A percentile compares a stretch with the other conserved stretches of the same genome.
Conservation (phyloP, 805 yeast species). For the Candida mattraensis region DNA sequence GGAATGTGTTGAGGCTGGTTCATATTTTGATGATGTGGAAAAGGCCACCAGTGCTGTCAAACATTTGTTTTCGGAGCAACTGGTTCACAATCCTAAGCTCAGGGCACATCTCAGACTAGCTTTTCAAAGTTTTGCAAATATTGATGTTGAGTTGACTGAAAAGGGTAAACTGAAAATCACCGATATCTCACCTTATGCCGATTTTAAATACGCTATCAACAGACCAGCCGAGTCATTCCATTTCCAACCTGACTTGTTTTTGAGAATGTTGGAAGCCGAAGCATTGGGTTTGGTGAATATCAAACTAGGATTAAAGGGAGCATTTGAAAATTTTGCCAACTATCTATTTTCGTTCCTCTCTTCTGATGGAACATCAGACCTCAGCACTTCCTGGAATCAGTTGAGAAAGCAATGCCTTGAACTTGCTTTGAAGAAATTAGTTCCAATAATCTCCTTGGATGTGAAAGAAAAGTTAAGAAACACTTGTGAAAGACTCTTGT, state of each 20-base stretch:
- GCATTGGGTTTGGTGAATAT: constrained; percentile 68
- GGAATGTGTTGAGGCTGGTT: constrained; percentile 32
- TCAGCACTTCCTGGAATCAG: constrained; percentile 78
- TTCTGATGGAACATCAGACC: constrained; percentile 76
- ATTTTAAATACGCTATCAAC: constrained; percentile 87
- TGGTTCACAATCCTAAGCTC: constrained; percentile 76
- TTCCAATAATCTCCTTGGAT: constrained; percentile 66
- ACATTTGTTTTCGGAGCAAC: constrained; percentile 74
- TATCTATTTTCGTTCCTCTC: constrained; percentile 56
- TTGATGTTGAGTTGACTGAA: constrained; percentile 78
- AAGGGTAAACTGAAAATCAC: constrained; percentile 80
- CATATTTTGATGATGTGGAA: constrained; percentile 54
- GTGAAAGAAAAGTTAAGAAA: constrained; percentile 81
- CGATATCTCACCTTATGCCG: constrained; percentile 77
- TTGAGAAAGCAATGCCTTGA: constrained; percentile 68
- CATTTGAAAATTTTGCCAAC: constrained; percentile 42
- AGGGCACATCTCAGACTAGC: constrained; percentile 68
- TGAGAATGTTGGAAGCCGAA: constrained; percentile 93
- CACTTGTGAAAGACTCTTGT: constrained; percentile 70
- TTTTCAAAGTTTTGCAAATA: constrained; percentile 60
- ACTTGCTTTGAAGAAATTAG: constrained; percentile 64
- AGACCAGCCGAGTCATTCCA: constrained; percentile 75
- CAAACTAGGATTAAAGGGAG: constrained; percentile 54
- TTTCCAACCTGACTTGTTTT: constrained; percentile 72
- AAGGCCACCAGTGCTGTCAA: constrained; percentile 69